These are phyloP conservation scores for Colletotrichum eremochloae DNA, from an alignment of 2,329 filamentous ascomycete species.

Conservation along the genomic window DNA sequence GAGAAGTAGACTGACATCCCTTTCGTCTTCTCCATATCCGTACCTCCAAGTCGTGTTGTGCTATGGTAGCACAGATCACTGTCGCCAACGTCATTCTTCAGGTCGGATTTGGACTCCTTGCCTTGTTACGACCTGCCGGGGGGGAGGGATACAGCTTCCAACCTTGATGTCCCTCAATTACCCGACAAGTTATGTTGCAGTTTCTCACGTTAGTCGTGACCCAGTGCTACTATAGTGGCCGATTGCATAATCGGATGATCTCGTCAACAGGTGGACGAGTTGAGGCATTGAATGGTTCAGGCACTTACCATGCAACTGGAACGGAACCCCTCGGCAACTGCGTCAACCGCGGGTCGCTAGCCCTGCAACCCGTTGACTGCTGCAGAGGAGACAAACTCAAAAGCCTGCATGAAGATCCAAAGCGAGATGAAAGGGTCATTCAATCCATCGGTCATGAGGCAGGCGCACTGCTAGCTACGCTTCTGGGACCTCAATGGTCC, in stretches of 20 bases:
- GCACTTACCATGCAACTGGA: slow-evolving; percentile 40
- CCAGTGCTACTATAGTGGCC: slow-evolving; percentile 3
- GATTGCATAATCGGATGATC: slow-evolving; percentile 40
- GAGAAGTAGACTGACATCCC: not conserved
- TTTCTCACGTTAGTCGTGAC: slow-evolving; percentile 9
- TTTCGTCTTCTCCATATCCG: not conserved
- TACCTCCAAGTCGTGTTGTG: not conserved
- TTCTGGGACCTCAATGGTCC: slow-evolving; percentile 10
- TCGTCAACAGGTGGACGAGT: slow-evolving; percentile 17
- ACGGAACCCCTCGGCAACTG: slow-evolving; percentile 34
- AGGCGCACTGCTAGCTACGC: slow-evolving; percentile 9
- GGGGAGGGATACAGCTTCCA: not conserved
- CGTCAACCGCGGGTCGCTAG: slow-evolving; percentile 30
- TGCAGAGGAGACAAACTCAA: slow-evolving; percentile 16
- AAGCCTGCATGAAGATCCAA: slow-evolving; percentile 34
- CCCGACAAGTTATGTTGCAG: slow-evolving; percentile 4
- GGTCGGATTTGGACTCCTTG: not conserved
- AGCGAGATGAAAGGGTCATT: slow-evolving; percentile 40
- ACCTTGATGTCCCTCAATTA: not conserved
- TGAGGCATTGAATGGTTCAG: slow-evolving; percentile 23
- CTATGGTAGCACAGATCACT: not conserved
- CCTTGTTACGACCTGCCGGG: not conserved
- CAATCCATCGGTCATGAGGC: slow-evolving; percentile 22
- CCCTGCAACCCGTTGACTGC: slow-evolving; percentile 28
- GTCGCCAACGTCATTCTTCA: not conserved